Conservation (phyloP, 1,284 basidiomycete genomes). For the Singerocomus rubriflavus region DNA sequence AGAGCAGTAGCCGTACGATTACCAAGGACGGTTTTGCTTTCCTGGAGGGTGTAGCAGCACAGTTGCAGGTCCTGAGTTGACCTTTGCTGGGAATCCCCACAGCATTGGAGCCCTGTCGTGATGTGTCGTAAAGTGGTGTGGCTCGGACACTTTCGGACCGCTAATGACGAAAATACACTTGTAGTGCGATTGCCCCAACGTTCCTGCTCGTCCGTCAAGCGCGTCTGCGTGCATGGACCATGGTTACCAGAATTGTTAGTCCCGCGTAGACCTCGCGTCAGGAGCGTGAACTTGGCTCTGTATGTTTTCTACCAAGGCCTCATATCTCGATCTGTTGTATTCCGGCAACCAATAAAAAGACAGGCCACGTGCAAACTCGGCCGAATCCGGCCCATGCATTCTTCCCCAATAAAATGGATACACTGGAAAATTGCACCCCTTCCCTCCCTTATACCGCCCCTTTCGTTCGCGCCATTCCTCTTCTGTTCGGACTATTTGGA, state of each 20-base stretch:
- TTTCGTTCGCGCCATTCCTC: neutral
- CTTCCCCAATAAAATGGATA: conserved; percentile 26
- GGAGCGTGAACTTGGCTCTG: no score
- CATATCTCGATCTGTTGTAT: neutral
- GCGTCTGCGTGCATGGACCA: no score
- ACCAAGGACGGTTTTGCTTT: conserved; percentile 76
- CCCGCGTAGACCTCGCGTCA: no score
- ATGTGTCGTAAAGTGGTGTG: neutral
- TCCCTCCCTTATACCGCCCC: neutral
- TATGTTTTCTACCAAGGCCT: no score
- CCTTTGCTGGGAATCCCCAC: no score
- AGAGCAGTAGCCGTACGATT: conserved; percentile 60
- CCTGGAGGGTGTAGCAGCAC: conserved; percentile 54
- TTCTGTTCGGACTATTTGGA: conserved; percentile 5
- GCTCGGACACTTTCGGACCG: neutral
- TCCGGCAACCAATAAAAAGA: neutral
- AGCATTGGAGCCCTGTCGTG: no score
- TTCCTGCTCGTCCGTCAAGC: neutral
- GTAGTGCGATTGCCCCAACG: conserved; percentile 2
- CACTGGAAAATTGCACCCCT: neutral
- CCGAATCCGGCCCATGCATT: conserved; percentile 17
- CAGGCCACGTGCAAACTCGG: conserved; percentile 28
- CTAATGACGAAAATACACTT: conserved; percentile 1
- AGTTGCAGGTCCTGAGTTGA: conserved; percentile 39
- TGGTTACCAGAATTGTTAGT: no score